phyloP scores from a whole-genome alignment of 306 rosid species.

The Prunus mira region DNA sequence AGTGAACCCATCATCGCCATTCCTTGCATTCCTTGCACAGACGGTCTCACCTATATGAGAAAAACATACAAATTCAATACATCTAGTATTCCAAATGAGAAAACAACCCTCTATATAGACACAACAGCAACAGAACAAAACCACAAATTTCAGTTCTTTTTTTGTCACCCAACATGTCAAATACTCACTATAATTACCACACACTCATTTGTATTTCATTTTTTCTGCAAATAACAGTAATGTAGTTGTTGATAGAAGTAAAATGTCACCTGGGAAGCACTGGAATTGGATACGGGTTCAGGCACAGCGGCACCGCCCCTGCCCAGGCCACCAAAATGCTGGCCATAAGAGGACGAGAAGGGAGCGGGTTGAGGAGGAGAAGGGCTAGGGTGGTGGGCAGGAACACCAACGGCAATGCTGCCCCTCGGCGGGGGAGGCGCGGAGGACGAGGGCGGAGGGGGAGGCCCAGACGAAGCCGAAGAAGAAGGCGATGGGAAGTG shows the following conservation, averaged over 20 bases:
- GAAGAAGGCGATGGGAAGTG: conserved; percentile 49
- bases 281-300: conserved; percentile 50
- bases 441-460: conserved; percentile 38
- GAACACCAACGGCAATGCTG: conserved; percentile 78
- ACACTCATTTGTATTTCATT: not conserved
- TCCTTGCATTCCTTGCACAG: conserved; percentile 63
- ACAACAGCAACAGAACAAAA: not conserved
- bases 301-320: conserved; percentile 52
- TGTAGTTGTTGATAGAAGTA: not conserved
- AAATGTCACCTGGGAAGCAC: conserved; percentile 52
- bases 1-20: conserved; percentile 79
- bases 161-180: not conserved
- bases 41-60: conserved; percentile 51
- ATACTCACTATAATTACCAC: not conserved
- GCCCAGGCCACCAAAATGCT: conserved; percentile 73
- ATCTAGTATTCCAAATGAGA: too few relatives aligned
- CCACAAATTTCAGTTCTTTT: not conserved
- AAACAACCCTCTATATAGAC: not conserved
- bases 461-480: conserved; percentile 37
- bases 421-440: conserved; percentile 45
- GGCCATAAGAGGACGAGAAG: conserved; percentile 65
- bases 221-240: not conserved
- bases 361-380: conserved; percentile 40
- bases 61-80: too few relatives aligned
- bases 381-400: conserved; percentile 59